phyloP scores from a whole-genome alignment of 2,329 filamentous ascomycete species.

The Tolypocladium guangdongense region DNA sequence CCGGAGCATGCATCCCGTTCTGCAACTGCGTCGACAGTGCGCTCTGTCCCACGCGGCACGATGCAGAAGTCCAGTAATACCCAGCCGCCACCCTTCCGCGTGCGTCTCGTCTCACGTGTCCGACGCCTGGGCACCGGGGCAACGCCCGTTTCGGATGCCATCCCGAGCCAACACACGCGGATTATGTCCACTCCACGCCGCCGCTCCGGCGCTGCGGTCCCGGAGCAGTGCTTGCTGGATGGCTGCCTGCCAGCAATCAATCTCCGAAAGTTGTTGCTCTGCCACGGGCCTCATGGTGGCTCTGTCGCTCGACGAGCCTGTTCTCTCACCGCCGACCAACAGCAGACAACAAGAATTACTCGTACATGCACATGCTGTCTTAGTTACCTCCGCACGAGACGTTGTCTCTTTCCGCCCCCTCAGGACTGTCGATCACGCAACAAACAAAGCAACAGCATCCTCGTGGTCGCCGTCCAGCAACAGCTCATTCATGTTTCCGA shows the following conservation, averaged over 20 bases:
- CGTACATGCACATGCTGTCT: not conserved
- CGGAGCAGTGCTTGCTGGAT: not conserved
- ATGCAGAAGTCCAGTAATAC: not conserved
- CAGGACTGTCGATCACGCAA: not conserved
- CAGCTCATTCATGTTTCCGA: not conserved
- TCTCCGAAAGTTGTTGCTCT: not conserved
- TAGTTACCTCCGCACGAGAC: not conserved
- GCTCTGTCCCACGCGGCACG: not conserved
- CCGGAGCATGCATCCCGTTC: not conserved
- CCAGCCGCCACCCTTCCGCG: not conserved
- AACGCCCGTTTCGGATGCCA: not conserved
- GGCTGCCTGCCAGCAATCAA: not conserved
- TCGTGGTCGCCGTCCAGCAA: not conserved
- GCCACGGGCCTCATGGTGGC: not conserved
- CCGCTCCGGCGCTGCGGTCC: not conserved
- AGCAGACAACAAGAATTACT: too few species aligned
- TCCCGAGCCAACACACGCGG: not conserved
- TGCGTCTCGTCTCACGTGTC: not conserved
- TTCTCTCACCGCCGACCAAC: not conserved
- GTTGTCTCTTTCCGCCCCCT: not conserved
- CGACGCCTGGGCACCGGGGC: not conserved
- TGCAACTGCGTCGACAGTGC: not conserved
- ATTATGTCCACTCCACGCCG: not conserved
- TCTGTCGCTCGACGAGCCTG: not conserved
- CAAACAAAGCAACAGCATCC: not conserved